A percentile compares a stretch with the other conserved stretches of the same genome.
Conservation (phyloP, 768 basidiomycete genomes). For the Punctularia strigosozonata region DNA sequence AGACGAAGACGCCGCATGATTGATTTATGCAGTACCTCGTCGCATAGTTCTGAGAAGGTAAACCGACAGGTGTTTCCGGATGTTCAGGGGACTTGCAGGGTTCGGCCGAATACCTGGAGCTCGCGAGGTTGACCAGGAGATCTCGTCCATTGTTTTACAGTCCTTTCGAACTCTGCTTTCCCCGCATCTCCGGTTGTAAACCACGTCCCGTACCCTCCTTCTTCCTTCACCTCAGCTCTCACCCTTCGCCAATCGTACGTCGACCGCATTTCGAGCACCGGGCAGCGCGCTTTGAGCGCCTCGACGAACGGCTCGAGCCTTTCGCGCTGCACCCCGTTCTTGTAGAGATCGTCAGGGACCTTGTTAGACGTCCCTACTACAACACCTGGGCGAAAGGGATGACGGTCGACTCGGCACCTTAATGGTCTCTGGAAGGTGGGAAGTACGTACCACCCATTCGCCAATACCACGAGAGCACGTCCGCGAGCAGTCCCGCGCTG, state of each 20-base stretch:
- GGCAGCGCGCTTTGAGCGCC: constrained; percentile 40
- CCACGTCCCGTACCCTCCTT: constrained; percentile 18
- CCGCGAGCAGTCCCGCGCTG: constrained; percentile 36
- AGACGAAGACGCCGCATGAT: background rate
- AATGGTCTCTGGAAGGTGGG: too few relatives aligned
- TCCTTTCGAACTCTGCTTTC: constrained; percentile 13
- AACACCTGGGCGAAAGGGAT: too few relatives aligned
- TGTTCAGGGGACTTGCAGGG: constrained; percentile 31
- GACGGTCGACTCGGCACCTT: too few relatives aligned
- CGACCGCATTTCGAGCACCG: constrained; percentile 31
- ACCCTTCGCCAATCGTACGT: constrained; percentile 34
- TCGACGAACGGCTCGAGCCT: constrained; percentile 46
- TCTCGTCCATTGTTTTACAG: too few relatives aligned
- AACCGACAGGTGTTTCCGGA: constrained; percentile 29
- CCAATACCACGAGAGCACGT: constrained; percentile 53
- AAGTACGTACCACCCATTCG: too few relatives aligned
- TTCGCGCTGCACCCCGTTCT: constrained; percentile 44
- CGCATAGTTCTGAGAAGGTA: constrained; percentile 39
- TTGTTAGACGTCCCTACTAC: constrained; percentile 39
- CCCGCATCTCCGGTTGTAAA: constrained; percentile 14
- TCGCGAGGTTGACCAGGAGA: too few relatives aligned
- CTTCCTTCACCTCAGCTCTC: constrained; percentile 5
- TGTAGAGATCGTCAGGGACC: constrained; percentile 42
- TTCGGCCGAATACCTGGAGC: constrained; percentile 40
- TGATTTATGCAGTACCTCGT: constrained; percentile 14